These are phyloP conservation scores for Boletus rubroflammeus DNA, from an alignment of 768 basidiomycete species.

Conservation along the genomic window DNA sequence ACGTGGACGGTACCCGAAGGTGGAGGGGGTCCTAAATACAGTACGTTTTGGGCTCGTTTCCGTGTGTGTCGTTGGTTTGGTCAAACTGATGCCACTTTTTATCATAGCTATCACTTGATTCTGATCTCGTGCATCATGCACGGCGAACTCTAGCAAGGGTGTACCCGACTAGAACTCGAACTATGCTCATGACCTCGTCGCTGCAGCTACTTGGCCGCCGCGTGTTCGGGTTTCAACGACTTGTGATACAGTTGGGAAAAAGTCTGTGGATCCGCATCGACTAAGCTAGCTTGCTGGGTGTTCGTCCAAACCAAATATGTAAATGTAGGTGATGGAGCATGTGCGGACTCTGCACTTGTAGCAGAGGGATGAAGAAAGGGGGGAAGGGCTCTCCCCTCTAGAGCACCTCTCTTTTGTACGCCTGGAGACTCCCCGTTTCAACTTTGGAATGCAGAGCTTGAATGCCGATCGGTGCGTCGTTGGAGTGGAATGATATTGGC, in stretches of 20 bases:
- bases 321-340: too few relatives aligned
- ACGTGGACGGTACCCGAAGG: conserved; percentile 97
- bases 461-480: neutral
- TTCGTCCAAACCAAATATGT: too few relatives aligned
- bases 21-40: conserved; percentile 94
- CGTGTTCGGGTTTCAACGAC: neutral
- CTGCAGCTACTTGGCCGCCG: neutral
- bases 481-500: too few relatives aligned
- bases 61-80: neutral
- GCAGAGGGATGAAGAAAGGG: neutral
- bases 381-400: neutral
- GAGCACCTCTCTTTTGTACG: neutral
- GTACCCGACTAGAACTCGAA: neutral
- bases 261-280: too few relatives aligned
- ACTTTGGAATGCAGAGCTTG: neutral
- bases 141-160: neutral
- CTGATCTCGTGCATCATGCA: neutral
- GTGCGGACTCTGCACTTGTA: too few relatives aligned
- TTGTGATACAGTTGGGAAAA: too few relatives aligned
- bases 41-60: conserved; percentile 38
- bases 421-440: neutral
- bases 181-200: neutral
- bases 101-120: conserved; percentile 19
- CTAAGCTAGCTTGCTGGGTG: too few relatives aligned
- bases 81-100: neutral